A percentile compares a stretch with the other conserved stretches of the same genome.
These are phyloP conservation scores for Fraxinus albicans DNA, from an alignment of 305 asterid genomes.

Conservation along the genomic window DNA sequence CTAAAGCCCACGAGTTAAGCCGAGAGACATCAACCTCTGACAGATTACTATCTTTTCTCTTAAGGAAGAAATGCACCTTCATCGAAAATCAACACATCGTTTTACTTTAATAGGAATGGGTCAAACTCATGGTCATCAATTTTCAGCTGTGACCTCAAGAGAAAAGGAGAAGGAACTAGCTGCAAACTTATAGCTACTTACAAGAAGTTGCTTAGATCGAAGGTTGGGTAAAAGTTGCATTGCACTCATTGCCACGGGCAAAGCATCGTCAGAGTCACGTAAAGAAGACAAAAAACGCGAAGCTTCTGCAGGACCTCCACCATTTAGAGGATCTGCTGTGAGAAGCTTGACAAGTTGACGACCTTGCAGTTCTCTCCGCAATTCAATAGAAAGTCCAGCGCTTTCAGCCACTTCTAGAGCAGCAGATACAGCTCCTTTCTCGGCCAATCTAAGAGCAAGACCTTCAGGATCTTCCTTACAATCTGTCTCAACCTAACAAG, in stretches of 20 bases:
- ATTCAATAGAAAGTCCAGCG: slow-evolving; percentile 87
- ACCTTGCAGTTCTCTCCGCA: slow-evolving; percentile 98
- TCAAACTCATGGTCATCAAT: slow-evolving; percentile 15
- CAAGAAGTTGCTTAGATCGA: slow-evolving; percentile 97
- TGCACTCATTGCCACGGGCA: slow-evolving; percentile 98
- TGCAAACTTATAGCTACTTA: slow-evolving; percentile 36
- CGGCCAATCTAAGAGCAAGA: slow-evolving; percentile 97
- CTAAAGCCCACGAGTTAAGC: slow-evolving; percentile 97
- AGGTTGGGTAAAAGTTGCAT: slow-evolving; percentile 98
- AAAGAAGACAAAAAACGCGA: slow-evolving; percentile 95
- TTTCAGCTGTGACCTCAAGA: slow-evolving; percentile 25
- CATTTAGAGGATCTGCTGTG: slow-evolving; percentile 88
- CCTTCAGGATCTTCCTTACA: slow-evolving; percentile 99
- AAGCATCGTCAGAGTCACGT: slow-evolving; percentile 90
- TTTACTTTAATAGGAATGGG: slow-evolving; percentile 28
- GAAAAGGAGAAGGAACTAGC: slow-evolving; percentile 21
- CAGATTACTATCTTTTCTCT: slow-evolving; percentile 87
- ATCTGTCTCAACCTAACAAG: slow-evolving; percentile 74
- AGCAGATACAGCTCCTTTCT: slow-evolving; percentile 95
- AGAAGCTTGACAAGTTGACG: slow-evolving; percentile 99
- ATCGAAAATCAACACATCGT: slow-evolving; percentile 28
- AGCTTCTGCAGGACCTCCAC: slow-evolving; percentile 99
- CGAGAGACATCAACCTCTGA: slow-evolving; percentile 85
- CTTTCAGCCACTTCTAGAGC: slow-evolving; percentile 96
- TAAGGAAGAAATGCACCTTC: slow-evolving; percentile 97